Conservation (phyloP, 2,329 filamentous ascomycete genomes). For the Paraphaeosphaeria minitans region DNA sequence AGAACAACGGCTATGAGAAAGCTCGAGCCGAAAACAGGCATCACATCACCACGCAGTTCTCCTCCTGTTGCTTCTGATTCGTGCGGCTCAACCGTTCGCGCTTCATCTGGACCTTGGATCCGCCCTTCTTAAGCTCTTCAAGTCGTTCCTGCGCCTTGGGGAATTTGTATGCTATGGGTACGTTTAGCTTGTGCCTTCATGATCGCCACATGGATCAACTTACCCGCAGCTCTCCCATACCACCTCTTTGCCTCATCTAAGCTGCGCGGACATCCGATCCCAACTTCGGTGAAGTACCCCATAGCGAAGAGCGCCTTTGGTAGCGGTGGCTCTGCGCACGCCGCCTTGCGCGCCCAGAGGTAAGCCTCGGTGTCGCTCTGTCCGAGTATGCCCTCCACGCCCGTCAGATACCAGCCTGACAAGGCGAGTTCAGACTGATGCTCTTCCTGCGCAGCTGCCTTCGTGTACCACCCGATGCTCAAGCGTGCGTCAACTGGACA, state of each 20-base stretch:
- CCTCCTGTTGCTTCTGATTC: constrained; percentile 83
- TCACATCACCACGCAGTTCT: constrained; percentile 85
- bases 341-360: constrained; percentile 94
- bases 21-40: neutral
- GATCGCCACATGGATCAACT: constrained; percentile 51
- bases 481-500: constrained; percentile 80
- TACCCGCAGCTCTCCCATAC: constrained; percentile 97
- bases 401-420: constrained; percentile 83
- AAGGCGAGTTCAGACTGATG: constrained; percentile 79
- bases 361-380: constrained; percentile 97
- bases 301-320: constrained; percentile 97
- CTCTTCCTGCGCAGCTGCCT: constrained; percentile 88
- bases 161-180: constrained; percentile 79
- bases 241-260: constrained; percentile 95
- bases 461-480: constrained; percentile 93
- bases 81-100: constrained; percentile 81
- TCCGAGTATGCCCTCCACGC: constrained; percentile 81
- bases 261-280: constrained; percentile 84
- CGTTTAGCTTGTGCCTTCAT: constrained; percentile 19
- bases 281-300: constrained; percentile 96
- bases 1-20: neutral
- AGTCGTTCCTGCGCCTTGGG: constrained; percentile 90
- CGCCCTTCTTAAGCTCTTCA: constrained; percentile 85
- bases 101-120: constrained; percentile 72
- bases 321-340: constrained; percentile 72